Base-by-base conservation (phyloP, 192 early-diverging fungal species). In the Chytriomyces hyalinus region DNA sequence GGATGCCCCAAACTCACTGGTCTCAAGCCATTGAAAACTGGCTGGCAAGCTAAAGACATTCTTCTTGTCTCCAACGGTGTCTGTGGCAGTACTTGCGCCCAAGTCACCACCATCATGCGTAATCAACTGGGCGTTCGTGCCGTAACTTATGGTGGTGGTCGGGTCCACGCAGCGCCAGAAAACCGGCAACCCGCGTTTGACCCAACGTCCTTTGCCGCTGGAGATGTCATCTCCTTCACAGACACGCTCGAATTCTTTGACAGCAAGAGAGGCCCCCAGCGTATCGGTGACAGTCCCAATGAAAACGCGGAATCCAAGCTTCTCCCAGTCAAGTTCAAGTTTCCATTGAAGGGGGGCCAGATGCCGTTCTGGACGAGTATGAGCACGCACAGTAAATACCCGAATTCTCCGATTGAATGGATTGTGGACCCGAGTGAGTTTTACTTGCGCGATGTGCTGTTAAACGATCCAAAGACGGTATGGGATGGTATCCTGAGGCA, bases 71-170 rank as follows among this genome's bases (percentile, higher is more conserved):
- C 20, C n/a, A 72, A 72, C 53, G 70, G 70, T 9, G 10, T 72
- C 53, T 72, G 70, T 4, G 70, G 70, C 20, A 43, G 24, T 20
- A 72, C 70, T 13, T 72, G 70, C 28, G 70, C 70, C 28, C 70
- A 72, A 60, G 57, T 72, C 28, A 59, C 53, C 13, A 36, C 49
- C 20, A 17, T 59, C 22, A 15, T 72, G 8, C 49, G 70, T 13
- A 45, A 72, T 28, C 70, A 72, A 59, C 4, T 51, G 13, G 53
- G 15, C 2, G 67, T 68, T 17, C 70, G 70, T 13, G 43, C 70
- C n/a, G 70, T 72, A 11, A 72, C 70, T n/a, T 72, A 72, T 43
- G 70, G 70, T 51, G 70, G 70, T 26, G 70, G 70, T 26, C 17
- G 20, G 3, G 59, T 9, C 20, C 17, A 51, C 17, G 24, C 50